These are phyloP conservation scores for Trametes hirsuta DNA, from an alignment of 1,284 basidiomycete species.

Conservation along the genomic window DNA sequence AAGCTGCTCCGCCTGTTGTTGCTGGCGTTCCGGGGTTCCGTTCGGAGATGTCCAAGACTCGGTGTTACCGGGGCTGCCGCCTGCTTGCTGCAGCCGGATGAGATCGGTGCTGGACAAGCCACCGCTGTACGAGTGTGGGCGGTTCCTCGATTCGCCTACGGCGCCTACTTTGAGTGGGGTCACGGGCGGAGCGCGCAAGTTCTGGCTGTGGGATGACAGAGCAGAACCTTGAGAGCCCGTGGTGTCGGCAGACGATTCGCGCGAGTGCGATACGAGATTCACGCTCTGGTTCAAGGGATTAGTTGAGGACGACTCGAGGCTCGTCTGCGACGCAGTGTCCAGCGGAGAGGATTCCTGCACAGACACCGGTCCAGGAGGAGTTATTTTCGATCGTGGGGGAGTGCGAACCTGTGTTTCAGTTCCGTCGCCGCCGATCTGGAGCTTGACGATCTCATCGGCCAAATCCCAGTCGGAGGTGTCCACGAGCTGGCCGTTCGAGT, in stretches of 20 bases:
- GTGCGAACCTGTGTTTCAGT: conserved; percentile 63
- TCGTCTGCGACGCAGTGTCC: conserved; percentile 70
- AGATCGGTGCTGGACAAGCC: conserved; percentile 72
- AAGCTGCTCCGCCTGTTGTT: conserved; percentile 54
- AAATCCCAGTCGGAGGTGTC: conserved; percentile 70
- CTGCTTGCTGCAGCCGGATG: conserved; percentile 70
- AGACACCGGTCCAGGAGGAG: conserved; percentile 52
- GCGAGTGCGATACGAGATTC: conserved; percentile 63
- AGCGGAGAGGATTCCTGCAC: conserved; percentile 69
- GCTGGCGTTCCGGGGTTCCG: conserved; percentile 36
- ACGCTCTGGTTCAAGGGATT: conserved; percentile 60
- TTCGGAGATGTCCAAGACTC: conserved; percentile 36
- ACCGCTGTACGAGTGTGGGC: conserved; percentile 79
- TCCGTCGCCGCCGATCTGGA: conserved; percentile 63
- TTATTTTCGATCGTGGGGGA: conserved; percentile 63
- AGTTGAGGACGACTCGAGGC: conserved; percentile 69
- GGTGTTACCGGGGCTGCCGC: conserved; percentile 44
- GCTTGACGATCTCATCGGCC: conserved; percentile 69
- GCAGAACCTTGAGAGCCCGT: conserved; percentile 59
- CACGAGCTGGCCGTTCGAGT: conserved; percentile 62
- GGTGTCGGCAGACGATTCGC: conserved; percentile 77
- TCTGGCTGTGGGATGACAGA: conserved; percentile 55
- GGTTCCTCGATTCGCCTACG: conserved; percentile 63
- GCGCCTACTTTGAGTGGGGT: conserved; percentile 55
- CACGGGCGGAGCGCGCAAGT: conserved; percentile 52